Base-by-base conservation (phyloP, 352 stramenopile genomes). In the Phytophthora quininea region DNA sequence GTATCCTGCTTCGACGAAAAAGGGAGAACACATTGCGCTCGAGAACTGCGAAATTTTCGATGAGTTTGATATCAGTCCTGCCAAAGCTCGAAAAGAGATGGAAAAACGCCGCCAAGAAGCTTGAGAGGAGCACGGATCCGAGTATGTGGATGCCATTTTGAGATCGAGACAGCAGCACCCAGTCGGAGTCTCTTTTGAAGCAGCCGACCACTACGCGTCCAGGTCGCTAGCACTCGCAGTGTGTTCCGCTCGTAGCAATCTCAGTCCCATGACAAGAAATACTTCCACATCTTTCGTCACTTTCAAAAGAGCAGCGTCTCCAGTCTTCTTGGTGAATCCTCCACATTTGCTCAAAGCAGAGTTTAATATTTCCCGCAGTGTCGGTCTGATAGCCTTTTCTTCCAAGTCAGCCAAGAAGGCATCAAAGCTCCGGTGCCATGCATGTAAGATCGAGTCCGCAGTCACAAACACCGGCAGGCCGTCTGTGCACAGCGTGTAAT, bases 401-500 rank as follows among this genome's bases (percentile, higher is more conserved):
- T 73, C 64, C n/a, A 68, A 30, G 14, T 68, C 54, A 15, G 64
- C 43, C 11, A 73, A 30, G 19, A 67, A 54, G 27, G 51, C 57
- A 45, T 74, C 66, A 27, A 74, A 74, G 54, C 60, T 70, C 38
- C 61, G 61, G 51, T 74, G 66, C 66, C 66, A 74, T 11, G 60
- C 61, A 58, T 74, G 61, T 3, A 71, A 46, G 24, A 74, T 54
- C 43, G 61, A 74, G 32, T 71, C 67, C 9, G 61, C 53, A 29
- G 61, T 74, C 32, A 74, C 50, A 30, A 57, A 71, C 27, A 74
- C 60, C 15, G 67, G 67, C 54, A 74, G 58, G 38, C 71, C 67
- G 52, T 74, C 61, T 4, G 54, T 49, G 30, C 65, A 71, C 8
- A 74, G 43, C 4, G 31, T 10, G 43, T 71, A 69, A 45, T 74